A percentile compares a stretch with the other conserved stretches of the same genome.
These are phyloP conservation scores for Pythium angustatum DNA, from an alignment of 352 stramenopile species.

Conservation along the genomic window DNA sequence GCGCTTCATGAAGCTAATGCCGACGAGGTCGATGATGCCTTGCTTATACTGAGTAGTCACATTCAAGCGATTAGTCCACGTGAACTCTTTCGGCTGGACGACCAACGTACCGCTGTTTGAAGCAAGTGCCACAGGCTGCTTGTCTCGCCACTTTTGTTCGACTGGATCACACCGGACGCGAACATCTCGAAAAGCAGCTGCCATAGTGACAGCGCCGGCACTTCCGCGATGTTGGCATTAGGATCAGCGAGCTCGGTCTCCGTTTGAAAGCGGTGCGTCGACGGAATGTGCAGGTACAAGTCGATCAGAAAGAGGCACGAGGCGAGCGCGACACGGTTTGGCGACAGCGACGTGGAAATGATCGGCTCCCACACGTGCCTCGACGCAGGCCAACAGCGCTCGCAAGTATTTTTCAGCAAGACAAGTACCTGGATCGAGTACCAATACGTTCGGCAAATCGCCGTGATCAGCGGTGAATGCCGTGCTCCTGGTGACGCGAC, in stretches of 20 bases:
- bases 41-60: slow-evolving; percentile 24
- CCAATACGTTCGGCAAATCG: slow-evolving; percentile 61
- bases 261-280: slow-evolving; percentile 51
- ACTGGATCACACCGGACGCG: slow-evolving; percentile 10
- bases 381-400: slow-evolving; percentile 2
- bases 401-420: slow-evolving; percentile 29
- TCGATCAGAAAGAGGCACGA: slow-evolving; percentile 75
- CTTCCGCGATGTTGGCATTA: slow-evolving; percentile 1
- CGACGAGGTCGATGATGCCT: slow-evolving; percentile 20
- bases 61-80: not conserved
- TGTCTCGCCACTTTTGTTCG: slow-evolving; percentile 20
- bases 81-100: no score
- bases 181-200: slow-evolving; percentile 45
- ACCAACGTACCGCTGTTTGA: slow-evolving; percentile 38
- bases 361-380: slow-evolving; percentile 13
- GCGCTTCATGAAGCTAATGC: slow-evolving; percentile 15
- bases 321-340: slow-evolving; percentile 52
- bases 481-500: slow-evolving; percentile 43
- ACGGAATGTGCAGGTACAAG: slow-evolving; percentile 65
- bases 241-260: not conserved
- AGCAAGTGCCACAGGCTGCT: slow-evolving; percentile 59
- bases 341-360: slow-evolving; percentile 26
- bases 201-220: slow-evolving; percentile 65
- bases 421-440: slow-evolving; percentile 51
- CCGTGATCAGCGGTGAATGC: slow-evolving; percentile 58